Evolutionary conservation across 2,329 filamentous ascomycete genomes (phyloP), one percentile per base, ranked within the genome.

Genomic region (Tolypocladium paradoxum): DNA sequence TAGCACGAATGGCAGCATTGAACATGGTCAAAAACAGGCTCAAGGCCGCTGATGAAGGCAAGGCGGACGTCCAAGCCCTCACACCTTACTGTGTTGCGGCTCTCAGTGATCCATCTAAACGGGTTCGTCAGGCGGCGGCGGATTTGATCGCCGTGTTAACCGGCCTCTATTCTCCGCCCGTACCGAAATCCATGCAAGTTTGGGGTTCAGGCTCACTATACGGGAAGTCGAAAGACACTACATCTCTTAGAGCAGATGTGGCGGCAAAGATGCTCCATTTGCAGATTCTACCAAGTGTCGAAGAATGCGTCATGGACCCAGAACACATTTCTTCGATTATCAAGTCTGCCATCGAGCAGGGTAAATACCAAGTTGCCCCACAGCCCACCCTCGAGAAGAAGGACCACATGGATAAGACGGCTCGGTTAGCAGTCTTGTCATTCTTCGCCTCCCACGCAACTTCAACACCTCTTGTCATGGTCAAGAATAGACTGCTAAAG

Each of bases 231-330:
- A 55, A 56, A 24, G 59, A 71, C 6, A 71, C 70, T 31, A 72
- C 78, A 47, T 81, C 79, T 74, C 73, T 95, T 52, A 68, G 78
- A 4, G 63, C 72, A 1, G 77, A 83, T 27, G 77, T 85, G 52
- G 72, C 73, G 2, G 72, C 77, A 45, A 83, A 81, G 54, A 69
- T 95, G 22, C 64, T 93, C 1, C 76, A 81, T 22, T 75, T 81
- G 22, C 76, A 87, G 37, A 70, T 96, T n/a, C 67, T 89, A 22
- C 88, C 88, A 0, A 81, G 79, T 2, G 71, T 96, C 11, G 91
- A 96, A 68, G 93, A 96, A 68, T 95, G 86, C 62, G 77, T 92
- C 4, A 80, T 96, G 59, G 90, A 97, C 64, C 73, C 82, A 4
- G 80, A 78, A 31, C 84, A 93, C 56, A 76, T 96, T 46, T 73